Evolutionary conservation across 2,329 filamentous ascomycete species (phyloP).

Genomic region (Diaporthe eres): DNA sequence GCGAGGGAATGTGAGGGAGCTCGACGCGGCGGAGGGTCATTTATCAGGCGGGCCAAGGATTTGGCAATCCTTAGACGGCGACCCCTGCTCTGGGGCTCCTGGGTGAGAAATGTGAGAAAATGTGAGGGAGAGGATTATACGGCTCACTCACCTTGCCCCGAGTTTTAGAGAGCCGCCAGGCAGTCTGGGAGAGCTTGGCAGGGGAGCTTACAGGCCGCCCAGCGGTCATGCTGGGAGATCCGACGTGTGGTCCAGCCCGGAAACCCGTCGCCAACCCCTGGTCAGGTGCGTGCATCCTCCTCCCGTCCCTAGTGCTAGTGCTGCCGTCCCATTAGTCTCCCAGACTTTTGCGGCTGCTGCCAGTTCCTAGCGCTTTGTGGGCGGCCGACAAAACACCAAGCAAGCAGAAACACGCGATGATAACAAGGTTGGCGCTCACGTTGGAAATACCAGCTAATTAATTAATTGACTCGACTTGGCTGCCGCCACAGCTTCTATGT

Average conservation of each 20-base stretch:
- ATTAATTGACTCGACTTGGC: neutral
- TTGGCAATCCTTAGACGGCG: conserved; percentile 5
- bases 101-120: neutral
- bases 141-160: neutral
- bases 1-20: neutral
- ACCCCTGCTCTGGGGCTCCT: neutral
- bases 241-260: neutral
- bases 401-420: conserved; percentile 17
- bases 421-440: conserved; percentile 11
- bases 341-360: neutral
- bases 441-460: neutral
- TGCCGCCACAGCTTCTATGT: neutral
- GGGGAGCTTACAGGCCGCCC: conserved; percentile 5
- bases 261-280: neutral
- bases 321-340: conserved; percentile 17
- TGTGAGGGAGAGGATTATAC: neutral
- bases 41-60: conserved; percentile 5
- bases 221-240: conserved; percentile 19
- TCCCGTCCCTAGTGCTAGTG: conserved; percentile 19
- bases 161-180: conserved; percentile 9
- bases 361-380: neutral
- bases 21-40: neutral
- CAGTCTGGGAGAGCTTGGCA: conserved; percentile 17
- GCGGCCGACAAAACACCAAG: conserved; percentile 23
- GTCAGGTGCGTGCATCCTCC: neutral